phyloP scores from a whole-genome alignment of 305 asterid genomes.

The Rubia tinctorum region DNA sequence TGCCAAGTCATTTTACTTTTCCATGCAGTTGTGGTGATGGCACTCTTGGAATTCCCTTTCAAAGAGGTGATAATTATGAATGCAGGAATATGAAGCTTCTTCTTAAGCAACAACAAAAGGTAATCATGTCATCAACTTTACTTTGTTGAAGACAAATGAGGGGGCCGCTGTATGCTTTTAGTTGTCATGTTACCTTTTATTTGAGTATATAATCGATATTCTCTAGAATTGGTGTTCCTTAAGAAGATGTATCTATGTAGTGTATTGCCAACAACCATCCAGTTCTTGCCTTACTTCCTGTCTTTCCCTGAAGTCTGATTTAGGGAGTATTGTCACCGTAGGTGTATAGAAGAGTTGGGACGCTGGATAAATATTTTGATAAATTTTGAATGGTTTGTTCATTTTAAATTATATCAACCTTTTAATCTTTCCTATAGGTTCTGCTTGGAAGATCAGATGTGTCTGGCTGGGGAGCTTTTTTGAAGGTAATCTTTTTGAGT shows the following conservation, averaged over 20 bases:
- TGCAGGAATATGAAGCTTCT: constrained; percentile 75
- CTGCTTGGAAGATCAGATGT: constrained; percentile 86
- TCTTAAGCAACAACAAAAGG: constrained; percentile 93
- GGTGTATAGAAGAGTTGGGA: constrained; percentile 7
- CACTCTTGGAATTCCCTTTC: constrained; percentile 73
- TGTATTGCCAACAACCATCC: neutral
- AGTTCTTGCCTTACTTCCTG: neutral
- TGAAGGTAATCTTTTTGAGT: constrained; percentile 61
- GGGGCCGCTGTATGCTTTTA: neutral
- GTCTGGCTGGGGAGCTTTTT: constrained; percentile 99
- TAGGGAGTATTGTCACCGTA: neutral
- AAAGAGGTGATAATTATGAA: constrained; percentile 86
- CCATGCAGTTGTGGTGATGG: constrained; percentile 95
- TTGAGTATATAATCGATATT: too few relatives aligned
- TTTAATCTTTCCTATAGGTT: constrained; percentile 43
- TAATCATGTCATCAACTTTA: constrained; percentile 30
- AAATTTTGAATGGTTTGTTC: neutral
- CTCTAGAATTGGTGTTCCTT: neutral
- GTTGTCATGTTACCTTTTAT: neutral
- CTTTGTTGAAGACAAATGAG: neutral
- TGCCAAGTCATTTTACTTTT: neutral
- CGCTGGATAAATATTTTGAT: neutral
- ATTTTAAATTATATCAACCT: neutral
- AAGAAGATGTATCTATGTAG: neutral
- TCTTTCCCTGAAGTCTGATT: constrained; percentile 1